Percentiles rank a stretch among this genome's conserved stretches.
Conservation (phyloP, 1,284 basidiomycete species). For the Sanghuangporus baumii region DNA sequence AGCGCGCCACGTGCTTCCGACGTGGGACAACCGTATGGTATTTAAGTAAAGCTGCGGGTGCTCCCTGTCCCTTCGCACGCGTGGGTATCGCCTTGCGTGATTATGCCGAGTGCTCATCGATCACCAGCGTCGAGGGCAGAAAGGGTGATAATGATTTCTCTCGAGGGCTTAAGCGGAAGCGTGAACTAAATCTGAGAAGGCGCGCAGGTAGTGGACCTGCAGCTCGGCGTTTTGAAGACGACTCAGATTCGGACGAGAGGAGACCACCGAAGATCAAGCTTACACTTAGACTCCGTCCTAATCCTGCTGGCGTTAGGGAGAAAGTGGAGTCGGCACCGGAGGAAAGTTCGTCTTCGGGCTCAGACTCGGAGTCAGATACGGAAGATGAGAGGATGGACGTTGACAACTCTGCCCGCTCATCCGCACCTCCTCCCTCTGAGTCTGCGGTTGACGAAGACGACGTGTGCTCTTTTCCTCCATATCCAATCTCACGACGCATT, state of each 20-base stretch:
- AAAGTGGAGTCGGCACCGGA: constrained; percentile 17
- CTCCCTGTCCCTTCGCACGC: constrained; percentile 65
- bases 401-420: constrained; percentile 12
- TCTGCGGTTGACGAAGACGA: background rate
- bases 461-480: constrained; percentile 30
- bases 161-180: constrained; percentile 69
- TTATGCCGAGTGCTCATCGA: constrained; percentile 38
- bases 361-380: constrained; percentile 24
- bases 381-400: constrained; percentile 22
- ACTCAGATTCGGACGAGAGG: constrained; percentile 37
- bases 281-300: constrained; percentile 54
- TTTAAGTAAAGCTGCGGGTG: constrained; percentile 64
- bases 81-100: constrained; percentile 66
- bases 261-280: constrained; percentile 62
- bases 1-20: constrained; percentile 65
- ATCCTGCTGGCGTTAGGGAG: constrained; percentile 30
- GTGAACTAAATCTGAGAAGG: constrained; percentile 30
- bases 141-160: constrained; percentile 30
- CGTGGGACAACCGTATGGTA: constrained; percentile 76
- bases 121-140: constrained; percentile 11
- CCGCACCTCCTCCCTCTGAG: background rate
- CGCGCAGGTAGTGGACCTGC: constrained; percentile 19
- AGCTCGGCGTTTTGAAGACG: constrained; percentile 39
- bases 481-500: constrained; percentile 37
- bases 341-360: constrained; percentile 15